Evolutionary conservation across 352 stramenopile species (phyloP).

Genomic region (Globisporangium viniferum): DNA sequence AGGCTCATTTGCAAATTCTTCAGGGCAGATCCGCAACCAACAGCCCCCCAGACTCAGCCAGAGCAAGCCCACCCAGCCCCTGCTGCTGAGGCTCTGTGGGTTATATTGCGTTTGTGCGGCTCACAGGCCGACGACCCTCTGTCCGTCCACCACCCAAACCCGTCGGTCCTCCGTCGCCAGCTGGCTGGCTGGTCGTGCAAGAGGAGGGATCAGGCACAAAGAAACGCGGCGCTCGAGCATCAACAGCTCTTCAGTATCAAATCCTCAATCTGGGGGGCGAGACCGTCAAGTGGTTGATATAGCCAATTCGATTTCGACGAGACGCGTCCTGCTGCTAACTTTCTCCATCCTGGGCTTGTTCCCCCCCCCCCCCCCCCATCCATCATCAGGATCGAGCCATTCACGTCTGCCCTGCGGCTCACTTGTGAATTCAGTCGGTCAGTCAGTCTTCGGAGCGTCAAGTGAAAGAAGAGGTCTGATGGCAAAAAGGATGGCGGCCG

Average conservation of each 20-base stretch:
- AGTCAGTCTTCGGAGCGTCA: not conserved
- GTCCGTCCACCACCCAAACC: not conserved
- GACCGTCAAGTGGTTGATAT: not conserved
- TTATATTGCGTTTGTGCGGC: not conserved
- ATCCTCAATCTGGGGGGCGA: not conserved
- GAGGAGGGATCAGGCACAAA: not conserved
- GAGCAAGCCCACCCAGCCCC: not conserved
- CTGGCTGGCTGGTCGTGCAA: not conserved
- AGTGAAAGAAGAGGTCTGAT: not conserved
- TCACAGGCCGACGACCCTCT: not conserved
- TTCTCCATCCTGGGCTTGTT: not conserved
- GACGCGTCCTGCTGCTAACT: too few relatives aligned
- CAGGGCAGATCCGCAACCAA: not conserved
- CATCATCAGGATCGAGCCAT: too few relatives aligned
- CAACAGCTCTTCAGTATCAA: not conserved
- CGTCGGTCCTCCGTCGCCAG: not conserved
- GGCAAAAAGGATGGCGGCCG: not conserved
- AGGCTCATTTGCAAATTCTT: not conserved
- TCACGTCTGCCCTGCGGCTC: not conserved
- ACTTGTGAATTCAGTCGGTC: not conserved
- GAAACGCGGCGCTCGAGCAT: slow-evolving; percentile 2
- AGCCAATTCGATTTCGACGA: not conserved
- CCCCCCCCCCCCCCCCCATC: not conserved
- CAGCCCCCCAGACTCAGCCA: not conserved
- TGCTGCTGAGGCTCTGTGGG: not conserved